phyloP scores from a whole-genome alignment of 2,329 filamentous ascomycete species.

The Sphaerulina vaccinii region DNA sequence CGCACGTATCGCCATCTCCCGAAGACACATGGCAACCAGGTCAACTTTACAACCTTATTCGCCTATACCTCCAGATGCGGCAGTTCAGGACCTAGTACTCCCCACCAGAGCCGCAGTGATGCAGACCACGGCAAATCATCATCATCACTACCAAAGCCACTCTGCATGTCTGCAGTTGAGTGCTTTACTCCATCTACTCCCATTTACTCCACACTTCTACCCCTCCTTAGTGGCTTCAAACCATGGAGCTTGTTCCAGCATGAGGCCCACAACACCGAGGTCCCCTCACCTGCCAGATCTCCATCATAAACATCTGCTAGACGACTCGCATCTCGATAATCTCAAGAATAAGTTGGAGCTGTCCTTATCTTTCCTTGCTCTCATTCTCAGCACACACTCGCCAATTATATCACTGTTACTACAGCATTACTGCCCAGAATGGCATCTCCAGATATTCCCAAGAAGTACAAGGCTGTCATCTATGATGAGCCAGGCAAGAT shows the following conservation, averaged over 20 bases:
- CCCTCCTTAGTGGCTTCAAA: slow-evolving; percentile 12
- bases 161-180: neutral
- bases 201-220: slow-evolving; percentile 11
- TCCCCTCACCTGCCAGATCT: neutral
- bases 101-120: neutral
- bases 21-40: neutral
- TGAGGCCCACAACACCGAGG: slow-evolving; percentile 8
- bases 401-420: no score
- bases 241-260: slow-evolving; percentile 4
- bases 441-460: slow-evolving; percentile 42
- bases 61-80: neutral
- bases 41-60: neutral
- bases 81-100: neutral
- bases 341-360: neutral
- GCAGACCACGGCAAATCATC: neutral
- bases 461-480: slow-evolving; percentile 62
- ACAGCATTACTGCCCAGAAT: neutral
- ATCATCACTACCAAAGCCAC: neutral
- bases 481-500: slow-evolving; percentile 66
- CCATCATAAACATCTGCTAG: neutral
- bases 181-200: neutral
- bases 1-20: no score
- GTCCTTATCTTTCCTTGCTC: neutral
- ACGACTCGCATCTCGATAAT: neutral
- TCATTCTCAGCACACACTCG: neutral